phyloP scores from a whole-genome alignment of 306 rosid genomes.

The Cicer chorassanicum region DNA sequence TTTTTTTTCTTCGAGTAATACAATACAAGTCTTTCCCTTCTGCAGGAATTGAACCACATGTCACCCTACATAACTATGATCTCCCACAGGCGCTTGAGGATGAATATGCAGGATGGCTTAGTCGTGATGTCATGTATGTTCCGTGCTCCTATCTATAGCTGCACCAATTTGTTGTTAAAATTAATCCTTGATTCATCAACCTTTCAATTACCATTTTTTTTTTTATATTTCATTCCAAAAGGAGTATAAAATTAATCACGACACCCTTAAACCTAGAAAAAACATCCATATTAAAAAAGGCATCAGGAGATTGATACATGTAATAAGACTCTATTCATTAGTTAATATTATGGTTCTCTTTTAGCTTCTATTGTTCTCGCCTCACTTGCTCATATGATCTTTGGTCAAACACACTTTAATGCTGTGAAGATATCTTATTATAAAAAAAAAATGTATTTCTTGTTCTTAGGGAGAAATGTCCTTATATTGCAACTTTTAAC shows the following conservation, averaged over 20 bases:
- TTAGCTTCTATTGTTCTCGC: neutral
- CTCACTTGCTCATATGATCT: constrained; percentile 28
- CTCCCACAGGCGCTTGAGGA: constrained; percentile 84
- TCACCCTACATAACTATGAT: constrained; percentile 61
- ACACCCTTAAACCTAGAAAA: neutral
- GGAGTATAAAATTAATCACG: neutral
- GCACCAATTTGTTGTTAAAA: neutral
- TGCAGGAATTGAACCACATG: constrained; percentile 81
- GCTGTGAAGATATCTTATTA: neutral
- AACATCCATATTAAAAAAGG: neutral
- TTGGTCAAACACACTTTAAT: constrained; percentile 8
- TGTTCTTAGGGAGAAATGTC: neutral
- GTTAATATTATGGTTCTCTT: neutral
- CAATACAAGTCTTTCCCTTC: neutral
- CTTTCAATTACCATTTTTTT: no score
- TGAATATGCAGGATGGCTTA: constrained; percentile 85
- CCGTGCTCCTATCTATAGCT: constrained; percentile 3
- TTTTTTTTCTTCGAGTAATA: constrained; percentile 4
- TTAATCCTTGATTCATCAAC: neutral
- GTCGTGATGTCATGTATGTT: constrained; percentile 60
- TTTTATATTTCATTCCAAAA: no score
- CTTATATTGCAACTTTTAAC: neutral
- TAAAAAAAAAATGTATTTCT: neutral
- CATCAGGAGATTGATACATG: neutral
- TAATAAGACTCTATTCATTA: neutral